Conservation (phyloP, 1,139 yeast species). For the Diutina catenulata region DNA sequence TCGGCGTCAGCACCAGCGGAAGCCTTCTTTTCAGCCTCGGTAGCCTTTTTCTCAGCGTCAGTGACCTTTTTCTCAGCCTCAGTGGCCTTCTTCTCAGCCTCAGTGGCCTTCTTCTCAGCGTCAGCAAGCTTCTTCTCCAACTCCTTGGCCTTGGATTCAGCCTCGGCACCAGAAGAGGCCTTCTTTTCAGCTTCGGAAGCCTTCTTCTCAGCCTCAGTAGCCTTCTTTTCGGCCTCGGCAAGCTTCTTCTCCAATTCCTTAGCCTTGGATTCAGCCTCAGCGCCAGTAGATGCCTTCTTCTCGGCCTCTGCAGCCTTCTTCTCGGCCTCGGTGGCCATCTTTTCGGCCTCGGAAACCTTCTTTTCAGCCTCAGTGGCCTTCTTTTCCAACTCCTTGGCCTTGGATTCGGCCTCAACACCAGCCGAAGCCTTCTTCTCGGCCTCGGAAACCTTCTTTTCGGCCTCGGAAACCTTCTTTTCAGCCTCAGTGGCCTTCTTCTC, state of each 20-base stretch:
- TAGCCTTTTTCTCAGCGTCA: background rate
- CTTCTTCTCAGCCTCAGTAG: background rate
- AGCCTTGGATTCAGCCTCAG: background rate
- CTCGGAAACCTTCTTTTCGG: no score
- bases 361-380: no score
- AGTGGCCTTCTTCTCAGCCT: no score
- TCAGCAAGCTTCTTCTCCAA: background rate
- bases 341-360: background rate
- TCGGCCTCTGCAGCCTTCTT: background rate
- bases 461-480: no score
- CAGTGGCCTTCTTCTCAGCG: background rate
- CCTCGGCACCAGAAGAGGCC: background rate
- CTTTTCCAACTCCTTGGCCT: no score
- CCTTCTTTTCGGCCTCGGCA: background rate
- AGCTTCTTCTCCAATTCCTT: background rate
- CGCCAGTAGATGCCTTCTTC: background rate
- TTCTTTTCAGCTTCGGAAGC: background rate
- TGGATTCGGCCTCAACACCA: no score
- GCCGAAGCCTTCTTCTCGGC: no score
- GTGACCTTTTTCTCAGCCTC: background rate
- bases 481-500: no score
- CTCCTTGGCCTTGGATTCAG: no score
- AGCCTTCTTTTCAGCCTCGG: no score
- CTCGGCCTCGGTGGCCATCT: background rate
- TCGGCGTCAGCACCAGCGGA: background rate